A percentile compares a stretch with the other conserved stretches of the same genome.
Evolutionary conservation across 140 eudicot genomes (phyloP).

Genomic region (Flaveria floridana): DNA sequence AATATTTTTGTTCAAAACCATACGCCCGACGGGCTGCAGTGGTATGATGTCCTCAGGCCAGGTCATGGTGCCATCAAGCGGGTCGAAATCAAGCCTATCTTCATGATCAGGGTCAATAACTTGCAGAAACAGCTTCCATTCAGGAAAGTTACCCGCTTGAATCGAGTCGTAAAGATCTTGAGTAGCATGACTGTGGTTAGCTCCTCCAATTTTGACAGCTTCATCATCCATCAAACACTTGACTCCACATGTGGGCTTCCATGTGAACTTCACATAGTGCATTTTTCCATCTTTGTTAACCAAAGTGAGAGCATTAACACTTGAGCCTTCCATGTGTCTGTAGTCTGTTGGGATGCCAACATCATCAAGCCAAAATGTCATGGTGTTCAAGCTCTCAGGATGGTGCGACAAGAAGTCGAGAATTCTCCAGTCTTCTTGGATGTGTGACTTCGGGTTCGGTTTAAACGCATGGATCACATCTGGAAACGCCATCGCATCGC

Average conservation of each 20-base stretch:
- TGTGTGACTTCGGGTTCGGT: conserved; percentile 84
- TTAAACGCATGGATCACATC: conserved; percentile 78
- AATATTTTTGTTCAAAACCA: conserved; percentile 78
- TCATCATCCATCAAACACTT: conserved; percentile 60
- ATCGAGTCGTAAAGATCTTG: conserved; percentile 87
- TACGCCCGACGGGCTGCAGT: conserved; percentile 80
- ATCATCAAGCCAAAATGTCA: conserved; percentile 71
- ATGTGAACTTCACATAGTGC: conserved; percentile 72
- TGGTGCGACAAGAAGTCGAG: conserved; percentile 83
- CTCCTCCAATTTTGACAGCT: conserved; percentile 68
- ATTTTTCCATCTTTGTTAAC: conserved; percentile 75
- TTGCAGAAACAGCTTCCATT: conserved; percentile 80
- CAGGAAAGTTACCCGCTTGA: conserved; percentile 78
- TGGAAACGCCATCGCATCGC: conserved; percentile 79
- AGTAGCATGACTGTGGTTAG: conserved; percentile 90
- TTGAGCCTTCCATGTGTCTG: conserved; percentile 86
- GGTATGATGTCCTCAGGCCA: conserved; percentile 91
- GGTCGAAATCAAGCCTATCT: conserved; percentile 76
- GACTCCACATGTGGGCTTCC: conserved; percentile 87
- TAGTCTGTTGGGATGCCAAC: conserved; percentile 76
- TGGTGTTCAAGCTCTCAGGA: conserved; percentile 70
- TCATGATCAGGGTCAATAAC: conserved; percentile 78
- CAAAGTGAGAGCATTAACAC: conserved; percentile 71
- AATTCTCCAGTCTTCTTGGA: conserved; percentile 82
- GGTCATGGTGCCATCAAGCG: conserved; percentile 77